phyloP scores from a whole-genome alignment of 2,329 filamentous ascomycete species.

The Chaetothyriales sp. region DNA sequence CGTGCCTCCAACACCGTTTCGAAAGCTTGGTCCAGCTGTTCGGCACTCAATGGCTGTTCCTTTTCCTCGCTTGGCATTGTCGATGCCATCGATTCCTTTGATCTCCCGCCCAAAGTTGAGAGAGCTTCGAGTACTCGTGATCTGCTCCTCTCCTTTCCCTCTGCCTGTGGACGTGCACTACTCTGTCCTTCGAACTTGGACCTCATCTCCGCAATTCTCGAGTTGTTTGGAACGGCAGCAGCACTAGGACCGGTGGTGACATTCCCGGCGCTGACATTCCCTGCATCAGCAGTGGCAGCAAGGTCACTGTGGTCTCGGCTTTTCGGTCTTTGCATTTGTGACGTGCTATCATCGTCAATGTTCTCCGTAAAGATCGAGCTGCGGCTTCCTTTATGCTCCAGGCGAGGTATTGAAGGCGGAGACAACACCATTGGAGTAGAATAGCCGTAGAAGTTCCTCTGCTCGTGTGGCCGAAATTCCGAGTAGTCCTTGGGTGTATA shows the following conservation, averaged over 20 bases:
- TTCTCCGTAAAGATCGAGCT: slow-evolving; percentile 19
- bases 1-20: slow-evolving; percentile 53
- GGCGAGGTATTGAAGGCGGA: slow-evolving; percentile 25
- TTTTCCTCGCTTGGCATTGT: not conserved
- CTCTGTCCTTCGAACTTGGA: not conserved
- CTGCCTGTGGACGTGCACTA: not conserved
- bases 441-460: slow-evolving; percentile 44
- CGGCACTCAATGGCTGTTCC: slow-evolving; percentile 9
- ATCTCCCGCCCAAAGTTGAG: slow-evolving; percentile 13
- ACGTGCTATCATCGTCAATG: slow-evolving; percentile 17
- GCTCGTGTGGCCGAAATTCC: slow-evolving; percentile 43
- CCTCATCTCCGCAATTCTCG: not conserved
- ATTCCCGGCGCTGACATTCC: not conserved
- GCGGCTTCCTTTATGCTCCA: slow-evolving; percentile 16
- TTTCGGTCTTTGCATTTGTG: slow-evolving; percentile 4
- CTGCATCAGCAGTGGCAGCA: not conserved
- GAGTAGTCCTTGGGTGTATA: slow-evolving; percentile 40
- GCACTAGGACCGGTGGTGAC: not conserved
- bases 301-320: slow-evolving; percentile 6
- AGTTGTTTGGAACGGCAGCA: slow-evolving; percentile 7
- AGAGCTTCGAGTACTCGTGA: slow-evolving; percentile 16
- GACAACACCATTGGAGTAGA: slow-evolving; percentile 32
- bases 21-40: slow-evolving; percentile 17
- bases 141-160: slow-evolving; percentile 2
- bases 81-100: slow-evolving; percentile 3